Percentiles rank a stretch among this genome's conserved stretches.
Evolutionary conservation across 805 yeast genomes (phyloP).

Genomic region (Teunomyces atbi): DNA sequence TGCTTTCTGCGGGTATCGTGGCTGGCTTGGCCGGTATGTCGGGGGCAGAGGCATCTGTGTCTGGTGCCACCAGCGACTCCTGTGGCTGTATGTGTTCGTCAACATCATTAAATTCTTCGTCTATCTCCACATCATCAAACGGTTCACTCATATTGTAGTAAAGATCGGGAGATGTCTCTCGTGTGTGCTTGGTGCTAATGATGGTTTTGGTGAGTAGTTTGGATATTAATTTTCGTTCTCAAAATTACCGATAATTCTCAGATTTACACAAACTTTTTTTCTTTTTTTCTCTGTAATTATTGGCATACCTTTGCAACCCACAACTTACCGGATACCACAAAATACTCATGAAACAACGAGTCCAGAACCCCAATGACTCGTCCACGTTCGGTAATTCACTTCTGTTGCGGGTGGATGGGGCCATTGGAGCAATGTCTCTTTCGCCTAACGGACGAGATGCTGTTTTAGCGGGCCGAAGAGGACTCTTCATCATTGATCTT

Average conservation of each 20-base stretch:
- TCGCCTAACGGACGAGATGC: conserved; percentile 92
- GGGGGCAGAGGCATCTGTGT: neutral
- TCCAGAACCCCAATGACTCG: conserved; percentile 34
- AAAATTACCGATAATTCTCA: no score
- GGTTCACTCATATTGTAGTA: conserved; percentile 5
- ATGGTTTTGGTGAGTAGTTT: no score
- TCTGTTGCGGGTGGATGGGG: conserved; percentile 84
- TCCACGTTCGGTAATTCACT: conserved; percentile 78
- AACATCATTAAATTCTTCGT: conserved; percentile 23
- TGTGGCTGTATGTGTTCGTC: conserved; percentile 12
- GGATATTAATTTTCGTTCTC: no score
- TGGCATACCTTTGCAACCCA: no score
- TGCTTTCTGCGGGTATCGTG: neutral
- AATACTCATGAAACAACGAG: conserved; percentile 2
- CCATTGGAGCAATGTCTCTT: conserved; percentile 86
- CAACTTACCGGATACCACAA: neutral
- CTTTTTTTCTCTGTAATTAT: no score
- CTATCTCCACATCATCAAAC: conserved; percentile 16
- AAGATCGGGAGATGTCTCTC: no score
- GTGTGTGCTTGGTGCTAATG: no score
- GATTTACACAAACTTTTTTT: no score
- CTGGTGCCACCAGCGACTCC: neutral
- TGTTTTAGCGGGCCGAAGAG: conserved; percentile 80
- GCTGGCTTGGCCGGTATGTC: neutral
- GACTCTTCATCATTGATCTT: conserved; percentile 84